Percentiles rank a stretch among this genome's conserved stretches.
phyloP scores from a whole-genome alignment of 2,329 filamentous ascomycete species.

The Chaetomiaceae sp. region DNA sequence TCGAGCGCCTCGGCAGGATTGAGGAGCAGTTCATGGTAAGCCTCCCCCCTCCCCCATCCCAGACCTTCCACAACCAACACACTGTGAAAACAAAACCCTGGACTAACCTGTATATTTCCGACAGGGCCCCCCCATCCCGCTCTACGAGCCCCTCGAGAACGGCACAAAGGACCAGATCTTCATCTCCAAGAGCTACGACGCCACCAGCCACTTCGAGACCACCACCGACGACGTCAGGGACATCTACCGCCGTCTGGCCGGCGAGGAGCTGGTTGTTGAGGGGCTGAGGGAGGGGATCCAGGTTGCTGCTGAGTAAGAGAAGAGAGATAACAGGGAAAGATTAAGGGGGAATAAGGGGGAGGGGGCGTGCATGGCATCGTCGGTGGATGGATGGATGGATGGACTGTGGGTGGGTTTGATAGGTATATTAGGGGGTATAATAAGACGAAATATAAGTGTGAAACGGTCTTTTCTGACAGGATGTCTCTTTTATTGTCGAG shows the following conservation, averaged over 20 bases:
- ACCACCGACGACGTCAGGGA: constrained; percentile 86
- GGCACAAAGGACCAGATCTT: constrained; percentile 87
- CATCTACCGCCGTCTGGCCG: constrained; percentile 78
- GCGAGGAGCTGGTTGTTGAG: constrained; percentile 83
- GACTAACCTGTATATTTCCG: too few relatives aligned
- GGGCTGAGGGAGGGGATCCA: constrained; percentile 75
- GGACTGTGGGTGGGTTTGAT: too few relatives aligned
- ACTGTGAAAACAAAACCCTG: too few relatives aligned
- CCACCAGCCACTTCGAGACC: constrained; percentile 96
- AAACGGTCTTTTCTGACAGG: too few relatives aligned
- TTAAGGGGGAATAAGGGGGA: neutral
- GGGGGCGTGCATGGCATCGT: neutral
- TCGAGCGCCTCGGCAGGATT: constrained; percentile 86
- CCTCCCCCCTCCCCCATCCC: neutral
- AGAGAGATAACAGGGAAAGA: neutral
- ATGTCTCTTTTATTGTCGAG: too few relatives aligned
- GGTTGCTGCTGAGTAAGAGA: constrained; percentile 60
- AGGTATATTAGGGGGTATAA: too few relatives aligned
- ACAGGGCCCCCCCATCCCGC: constrained; percentile 74
- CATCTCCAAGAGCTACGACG: constrained; percentile 98
- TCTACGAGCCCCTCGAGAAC: constrained; percentile 84
- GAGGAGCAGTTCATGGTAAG: constrained; percentile 94
- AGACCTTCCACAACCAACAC: neutral
- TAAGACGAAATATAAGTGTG: too few relatives aligned
- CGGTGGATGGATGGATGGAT: too few relatives aligned